Conservation (phyloP, 768 basidiomycete genomes). For the Xerocomellus amylosporus region DNA sequence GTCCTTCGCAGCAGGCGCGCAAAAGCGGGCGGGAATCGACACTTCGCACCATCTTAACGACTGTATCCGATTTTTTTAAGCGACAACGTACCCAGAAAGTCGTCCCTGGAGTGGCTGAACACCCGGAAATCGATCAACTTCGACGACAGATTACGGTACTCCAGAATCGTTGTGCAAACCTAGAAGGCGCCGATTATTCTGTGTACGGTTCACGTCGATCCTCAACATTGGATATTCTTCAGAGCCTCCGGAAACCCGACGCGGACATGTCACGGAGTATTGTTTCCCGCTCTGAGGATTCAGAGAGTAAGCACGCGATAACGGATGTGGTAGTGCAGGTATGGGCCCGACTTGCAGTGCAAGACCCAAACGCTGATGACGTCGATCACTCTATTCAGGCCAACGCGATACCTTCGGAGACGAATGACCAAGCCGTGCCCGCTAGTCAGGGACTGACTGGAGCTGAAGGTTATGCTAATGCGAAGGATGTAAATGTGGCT, state of each 20-base stretch:
- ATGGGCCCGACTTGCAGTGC: not conserved
- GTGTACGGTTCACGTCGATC: not conserved
- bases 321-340: not conserved
- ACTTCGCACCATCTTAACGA: not conserved
- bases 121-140: slow-evolving; percentile 1
- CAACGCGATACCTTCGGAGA: not conserved
- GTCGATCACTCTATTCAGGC: not conserved
- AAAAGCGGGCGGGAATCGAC: not conserved
- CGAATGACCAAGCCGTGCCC: too few species aligned
- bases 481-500: too few species aligned
- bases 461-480: not conserved
- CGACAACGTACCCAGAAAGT: not conserved
- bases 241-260: not conserved
- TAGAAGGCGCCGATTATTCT: not conserved
- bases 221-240: not conserved
- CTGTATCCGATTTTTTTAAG: not conserved
- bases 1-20: not conserved
- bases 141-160: not conserved
- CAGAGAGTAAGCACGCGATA: not conserved
- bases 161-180: not conserved
- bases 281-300: not conserved
- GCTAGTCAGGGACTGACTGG: too few species aligned
- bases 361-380: not conserved
- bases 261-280: not conserved
- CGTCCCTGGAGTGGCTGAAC: not conserved